These are phyloP conservation scores for Xylariaceae sp. DNA, from an alignment of 2,329 filamentous ascomycete species.

Conservation along the genomic window DNA sequence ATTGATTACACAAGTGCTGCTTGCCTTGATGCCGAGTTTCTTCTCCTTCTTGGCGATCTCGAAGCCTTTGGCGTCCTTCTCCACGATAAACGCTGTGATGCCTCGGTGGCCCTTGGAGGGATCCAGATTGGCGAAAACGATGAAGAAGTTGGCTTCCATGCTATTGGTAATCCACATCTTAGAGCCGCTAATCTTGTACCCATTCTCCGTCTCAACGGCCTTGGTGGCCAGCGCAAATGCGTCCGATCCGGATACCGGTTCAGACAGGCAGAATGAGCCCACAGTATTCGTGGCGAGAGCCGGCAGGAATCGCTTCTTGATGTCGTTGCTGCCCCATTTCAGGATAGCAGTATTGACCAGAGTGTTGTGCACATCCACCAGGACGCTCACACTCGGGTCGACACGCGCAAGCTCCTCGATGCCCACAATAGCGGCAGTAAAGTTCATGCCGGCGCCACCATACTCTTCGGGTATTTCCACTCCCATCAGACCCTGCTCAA, in stretches of 20 bases:
- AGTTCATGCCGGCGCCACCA: conserved; percentile 97
- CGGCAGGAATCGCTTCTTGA: conserved; percentile 87
- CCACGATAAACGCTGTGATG: conserved; percentile 92
- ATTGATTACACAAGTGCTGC: conserved; percentile 94
- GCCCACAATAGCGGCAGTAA: conserved; percentile 89
- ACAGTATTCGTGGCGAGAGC: conserved; percentile 85
- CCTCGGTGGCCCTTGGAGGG: conserved; percentile 92
- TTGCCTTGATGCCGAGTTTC: conserved; percentile 95
- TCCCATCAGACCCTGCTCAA: conserved; percentile 96
- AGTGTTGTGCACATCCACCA: conserved; percentile 98
- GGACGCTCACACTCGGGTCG: conserved; percentile 89
- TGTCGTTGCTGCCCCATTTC: conserved; percentile 72
- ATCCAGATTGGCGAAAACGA: conserved; percentile 95
- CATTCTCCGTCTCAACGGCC: conserved; percentile 75
- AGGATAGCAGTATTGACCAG: conserved; percentile 90
- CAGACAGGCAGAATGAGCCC: conserved; percentile 87
- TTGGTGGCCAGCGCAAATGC: conserved; percentile 93
- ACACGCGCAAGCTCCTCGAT: conserved; percentile 95
- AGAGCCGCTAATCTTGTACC: conserved; percentile 82
- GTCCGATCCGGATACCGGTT: conserved; percentile 89
- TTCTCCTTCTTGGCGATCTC: conserved; percentile 99
- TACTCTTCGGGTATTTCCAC: conserved; percentile 97
- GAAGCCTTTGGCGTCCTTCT: conserved; percentile 86
- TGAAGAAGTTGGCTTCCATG: conserved; percentile 89
- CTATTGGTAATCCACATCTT: conserved; percentile 99